Evolutionary conservation across 768 basidiomycete genomes (phyloP), one percentile per base, ranked within the genome.

Genomic region (Baorangia bicolor): DNA sequence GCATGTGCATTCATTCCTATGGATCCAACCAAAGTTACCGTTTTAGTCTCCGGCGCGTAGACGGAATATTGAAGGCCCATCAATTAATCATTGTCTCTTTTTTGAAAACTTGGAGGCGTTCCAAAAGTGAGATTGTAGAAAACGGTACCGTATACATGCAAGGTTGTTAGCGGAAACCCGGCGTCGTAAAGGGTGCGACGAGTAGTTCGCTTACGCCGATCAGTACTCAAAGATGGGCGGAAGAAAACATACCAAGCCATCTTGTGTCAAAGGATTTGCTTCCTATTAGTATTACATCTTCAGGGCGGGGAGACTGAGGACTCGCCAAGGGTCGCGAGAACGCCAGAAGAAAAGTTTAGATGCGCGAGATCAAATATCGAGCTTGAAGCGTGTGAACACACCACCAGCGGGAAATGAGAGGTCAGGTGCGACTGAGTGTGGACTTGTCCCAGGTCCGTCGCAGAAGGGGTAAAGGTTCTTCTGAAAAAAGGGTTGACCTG

Each of bases 1-100:
- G 58, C 59, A 56, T 58, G 31, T 52, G 56, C 56, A 58, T 57
- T 53, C 56, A 58, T 57, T 53, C 43, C 30, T 64, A 60, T 35
- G 61, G 57, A 63, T 59, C 44, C 37, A 31, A 20, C 23, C 34
- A 44, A 44, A 39, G 49, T 48, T 38, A 10, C n/a, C 20, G 20
- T 35, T 49, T 30, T 31, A 38, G 30, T 28, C 47, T n/a, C 23
- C 4, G 23, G 40, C 40, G 21, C 14, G 38, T 35, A 21, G 37
- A 38, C 16, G 8, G 37, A 34, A 27, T 10, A 31, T 31, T 16
- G 38, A 9, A n/a, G 13, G 7, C 4, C 21, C 27, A 7, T 28
- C 25, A 35, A 13, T 34, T 35, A 28, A 35, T 12, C 47, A 20
- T n/a, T 11, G 13, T 25, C n/a, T n/a, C n/a, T n/a, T n/a, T n/a